phyloP scores from a whole-genome alignment of 2,329 filamentous ascomycete species.

The Didymella pinodella region DNA sequence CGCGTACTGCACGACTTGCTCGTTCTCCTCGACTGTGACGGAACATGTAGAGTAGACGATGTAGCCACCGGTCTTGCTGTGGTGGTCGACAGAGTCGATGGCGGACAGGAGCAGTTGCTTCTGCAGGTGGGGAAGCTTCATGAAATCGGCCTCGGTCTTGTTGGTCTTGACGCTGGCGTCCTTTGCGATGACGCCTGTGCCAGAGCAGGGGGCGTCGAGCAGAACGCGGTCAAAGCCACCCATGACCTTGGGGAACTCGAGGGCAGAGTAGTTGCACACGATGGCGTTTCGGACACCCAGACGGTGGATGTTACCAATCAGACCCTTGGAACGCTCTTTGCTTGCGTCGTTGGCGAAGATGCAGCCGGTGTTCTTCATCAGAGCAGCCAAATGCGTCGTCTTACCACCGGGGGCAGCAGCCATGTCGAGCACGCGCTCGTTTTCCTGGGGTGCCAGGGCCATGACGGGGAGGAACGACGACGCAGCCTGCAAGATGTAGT shows the following conservation, averaged over 20 bases:
- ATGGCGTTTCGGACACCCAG: slow-evolving; percentile 92
- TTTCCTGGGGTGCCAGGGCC: slow-evolving; percentile 92
- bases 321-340: slow-evolving; percentile 90
- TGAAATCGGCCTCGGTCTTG: slow-evolving; percentile 95
- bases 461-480: slow-evolving; percentile 98
- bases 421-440: slow-evolving; percentile 93
- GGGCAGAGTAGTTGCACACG: slow-evolving; percentile 93
- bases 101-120: slow-evolving; percentile 92
- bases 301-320: slow-evolving; percentile 95
- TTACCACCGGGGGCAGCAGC: slow-evolving; percentile 95
- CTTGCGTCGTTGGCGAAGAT: slow-evolving; percentile 97
- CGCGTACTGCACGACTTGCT: slow-evolving; percentile 92
- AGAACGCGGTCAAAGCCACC: slow-evolving; percentile 95
- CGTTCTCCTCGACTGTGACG: slow-evolving; percentile 93
- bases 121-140: slow-evolving; percentile 90
- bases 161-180: slow-evolving; percentile 97
- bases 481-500: slow-evolving; percentile 97
- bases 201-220: slow-evolving; percentile 93
- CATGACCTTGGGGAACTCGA: slow-evolving; percentile 92
- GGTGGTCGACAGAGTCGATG: slow-evolving; percentile 93
- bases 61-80: slow-evolving; percentile 91
- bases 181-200: slow-evolving; percentile 97
- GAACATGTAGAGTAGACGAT: slow-evolving; percentile 97
- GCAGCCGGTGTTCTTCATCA: slow-evolving; percentile 97
- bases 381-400: slow-evolving; percentile 91